These are phyloP conservation scores for Adansonia grandidieri DNA, from an alignment of 441 rosid genomes.

Conservation along the genomic window DNA sequence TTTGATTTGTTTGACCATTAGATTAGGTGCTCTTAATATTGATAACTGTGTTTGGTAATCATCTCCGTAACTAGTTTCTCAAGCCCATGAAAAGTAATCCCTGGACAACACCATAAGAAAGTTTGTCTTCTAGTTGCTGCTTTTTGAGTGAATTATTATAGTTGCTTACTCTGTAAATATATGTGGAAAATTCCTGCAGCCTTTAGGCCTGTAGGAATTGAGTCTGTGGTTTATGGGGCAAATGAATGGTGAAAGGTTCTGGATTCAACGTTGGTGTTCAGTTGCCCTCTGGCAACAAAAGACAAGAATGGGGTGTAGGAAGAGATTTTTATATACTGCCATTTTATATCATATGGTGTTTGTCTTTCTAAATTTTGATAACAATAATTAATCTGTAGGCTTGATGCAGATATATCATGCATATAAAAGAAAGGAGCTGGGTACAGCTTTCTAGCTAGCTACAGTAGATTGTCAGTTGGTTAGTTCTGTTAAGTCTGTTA, in stretches of 20 bases:
- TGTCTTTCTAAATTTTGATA: conserved; percentile 16
- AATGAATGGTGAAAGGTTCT: neutral
- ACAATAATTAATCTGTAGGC: neutral
- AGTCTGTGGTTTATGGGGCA: conserved; percentile 5
- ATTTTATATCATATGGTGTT: neutral
- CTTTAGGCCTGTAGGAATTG: neutral
- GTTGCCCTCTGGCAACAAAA: neutral
- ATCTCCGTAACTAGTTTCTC: neutral
- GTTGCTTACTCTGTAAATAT: conserved; percentile 3
- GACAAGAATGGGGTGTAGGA: conserved; percentile 14
- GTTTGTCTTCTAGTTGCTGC: neutral
- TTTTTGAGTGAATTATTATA: conserved; percentile 1
- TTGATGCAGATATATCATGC: neutral
- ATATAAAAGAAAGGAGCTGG: too few relatives aligned
- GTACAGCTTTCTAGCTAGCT: too few relatives aligned
- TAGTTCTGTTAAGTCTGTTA: too few relatives aligned
- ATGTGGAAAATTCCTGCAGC: conserved; percentile 7
- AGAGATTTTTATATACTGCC: neutral
- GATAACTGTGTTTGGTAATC: neutral
- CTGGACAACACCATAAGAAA: neutral
- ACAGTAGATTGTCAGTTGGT: too few relatives aligned
- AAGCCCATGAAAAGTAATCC: conserved; percentile 6
- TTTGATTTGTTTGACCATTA: conserved; percentile 9
- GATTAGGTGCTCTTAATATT: neutral
- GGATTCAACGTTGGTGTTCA: neutral